Base-by-base conservation (phyloP, 2,329 filamentous ascomycete genomes). In the Huntiella omanensis region DNA sequence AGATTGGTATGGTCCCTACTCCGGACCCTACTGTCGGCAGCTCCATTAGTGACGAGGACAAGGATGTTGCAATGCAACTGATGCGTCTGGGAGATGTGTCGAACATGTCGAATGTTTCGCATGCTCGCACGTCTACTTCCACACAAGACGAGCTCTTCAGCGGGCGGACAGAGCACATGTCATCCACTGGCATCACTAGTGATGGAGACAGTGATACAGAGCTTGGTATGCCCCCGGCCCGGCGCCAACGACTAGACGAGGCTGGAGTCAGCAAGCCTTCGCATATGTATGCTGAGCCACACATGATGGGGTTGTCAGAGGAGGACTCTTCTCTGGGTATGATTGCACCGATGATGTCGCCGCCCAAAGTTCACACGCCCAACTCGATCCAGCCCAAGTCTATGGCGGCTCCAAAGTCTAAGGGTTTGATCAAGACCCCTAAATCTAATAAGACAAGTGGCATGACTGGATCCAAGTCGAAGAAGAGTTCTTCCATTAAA, bases 21-120 rank as follows among this genome's bases (percentile, higher is more conserved):
- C 91, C 91, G 19, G 91, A 96, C 56, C 88, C 88, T n/a, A 98
- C 91, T 10, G 83, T 96, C 55, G 84, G 84, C 46, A 96, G 88
- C 63, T 92, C 85, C 61, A 88, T 98, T 61, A 96, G 88, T 11
- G 91, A 98, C 59, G 91, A 98, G 62, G 75, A 80, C 54, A 80
- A 80, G 58, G 91, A 98, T 62, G 91, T 96, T 51, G 91, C 91
- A 48, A 80, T 95, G 58, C 91, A 96, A 64, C 70, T 98, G 56
- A 96, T 98, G 79, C 82, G 88, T 54, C 73, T 98, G 46, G 87
- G 91, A 40, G 87, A 95, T 59, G 38, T 48, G 19, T 48, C 49
- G n/a, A 49, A 52, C 38, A 84, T 87, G 55, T 91, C 86, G 48
- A 93, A 93, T 59, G 81, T 92, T 57, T 93, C 86, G 1, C 84